A percentile compares a stretch with the other conserved stretches of the same genome.
Conservation (phyloP, 257 asterid species). For the Paulownia fortunei region DNA sequence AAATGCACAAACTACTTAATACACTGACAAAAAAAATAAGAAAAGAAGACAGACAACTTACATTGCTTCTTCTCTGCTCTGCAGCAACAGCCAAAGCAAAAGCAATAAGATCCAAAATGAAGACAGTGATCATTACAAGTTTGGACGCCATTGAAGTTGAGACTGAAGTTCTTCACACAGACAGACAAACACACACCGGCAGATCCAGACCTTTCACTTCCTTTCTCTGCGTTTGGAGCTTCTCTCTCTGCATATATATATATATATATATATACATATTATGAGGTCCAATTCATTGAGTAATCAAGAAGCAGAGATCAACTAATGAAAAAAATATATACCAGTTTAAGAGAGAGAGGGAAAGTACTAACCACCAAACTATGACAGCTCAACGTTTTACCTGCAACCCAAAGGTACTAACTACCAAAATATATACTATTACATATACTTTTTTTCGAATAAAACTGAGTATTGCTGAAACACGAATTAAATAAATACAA, state of each 20-base stretch:
- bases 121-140: constrained; percentile 45
- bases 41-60: constrained; percentile 15
- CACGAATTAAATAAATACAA: too few relatives aligned
- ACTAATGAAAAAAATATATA: background rate
- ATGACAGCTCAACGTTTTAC: constrained; percentile 38
- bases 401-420: constrained; percentile 4
- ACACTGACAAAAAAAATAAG: too few relatives aligned
- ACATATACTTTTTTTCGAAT: too few relatives aligned
- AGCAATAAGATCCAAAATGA: constrained; percentile 66
- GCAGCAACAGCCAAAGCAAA: constrained; percentile 77
- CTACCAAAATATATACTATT: constrained; percentile 3
- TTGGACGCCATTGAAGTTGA: constrained; percentile 62
- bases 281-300: constrained; percentile 11
- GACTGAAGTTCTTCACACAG: too few relatives aligned
- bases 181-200: too few relatives aligned
- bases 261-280: background rate
- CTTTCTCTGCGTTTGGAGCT: background rate
- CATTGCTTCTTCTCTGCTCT: constrained; percentile 68
- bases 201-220: constrained; percentile 16
- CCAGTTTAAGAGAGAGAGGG: constrained; percentile 8
- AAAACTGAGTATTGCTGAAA: too few relatives aligned
- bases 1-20: too few relatives aligned
- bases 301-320: constrained; percentile 32
- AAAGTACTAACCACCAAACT: constrained; percentile 13
- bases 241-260: constrained; percentile 2